phyloP scores from a whole-genome alignment of 2,329 filamentous ascomycete genomes.

The Trichoderma atroviride region DNA sequence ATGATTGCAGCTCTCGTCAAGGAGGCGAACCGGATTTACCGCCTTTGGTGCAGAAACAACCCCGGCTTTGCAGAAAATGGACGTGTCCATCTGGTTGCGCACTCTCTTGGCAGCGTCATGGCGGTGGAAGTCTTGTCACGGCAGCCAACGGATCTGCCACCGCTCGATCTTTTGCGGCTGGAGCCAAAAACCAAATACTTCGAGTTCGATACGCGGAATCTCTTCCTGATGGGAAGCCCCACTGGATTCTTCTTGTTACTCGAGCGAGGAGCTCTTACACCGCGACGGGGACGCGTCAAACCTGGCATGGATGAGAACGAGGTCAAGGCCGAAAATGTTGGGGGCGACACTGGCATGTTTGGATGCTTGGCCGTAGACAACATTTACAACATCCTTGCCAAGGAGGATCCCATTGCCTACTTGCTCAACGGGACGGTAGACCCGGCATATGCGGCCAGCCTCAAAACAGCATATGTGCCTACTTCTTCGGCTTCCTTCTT shows the following conservation, averaged over 20 bases:
- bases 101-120: slow-evolving; percentile 94
- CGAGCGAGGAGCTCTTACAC: slow-evolving; percentile 71
- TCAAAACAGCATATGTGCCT: slow-evolving; percentile 80
- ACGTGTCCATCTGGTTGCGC: slow-evolving; percentile 87
- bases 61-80: slow-evolving; percentile 79
- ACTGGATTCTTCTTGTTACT: slow-evolving; percentile 91
- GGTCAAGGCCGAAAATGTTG: slow-evolving; percentile 59
- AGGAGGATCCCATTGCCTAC: slow-evolving; percentile 80
- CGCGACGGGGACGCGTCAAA: slow-evolving; percentile 75
- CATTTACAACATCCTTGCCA: slow-evolving; percentile 85
- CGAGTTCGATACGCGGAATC: slow-evolving; percentile 86
- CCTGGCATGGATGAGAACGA: slow-evolving; percentile 71
- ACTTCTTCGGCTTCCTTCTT: slow-evolving; percentile 68
- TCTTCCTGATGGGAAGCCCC: slow-evolving; percentile 89
- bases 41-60: slow-evolving; percentile 93
- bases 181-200: slow-evolving; percentile 63
- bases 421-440: slow-evolving; percentile 90
- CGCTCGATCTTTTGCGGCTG: slow-evolving; percentile 46
- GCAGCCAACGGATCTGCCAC: slow-evolving; percentile 74
- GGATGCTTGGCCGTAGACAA: slow-evolving; percentile 95
- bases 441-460: slow-evolving; percentile 70
- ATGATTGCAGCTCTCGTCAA: slow-evolving; percentile 88
- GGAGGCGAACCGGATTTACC: slow-evolving; percentile 95
- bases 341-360: slow-evolving; percentile 78
- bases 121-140: slow-evolving; percentile 86